Percentiles rank a stretch among this genome's conserved stretches.
phyloP scores from a whole-genome alignment of 2,329 filamentous ascomycete genomes.

The Alternaria rosae region DNA sequence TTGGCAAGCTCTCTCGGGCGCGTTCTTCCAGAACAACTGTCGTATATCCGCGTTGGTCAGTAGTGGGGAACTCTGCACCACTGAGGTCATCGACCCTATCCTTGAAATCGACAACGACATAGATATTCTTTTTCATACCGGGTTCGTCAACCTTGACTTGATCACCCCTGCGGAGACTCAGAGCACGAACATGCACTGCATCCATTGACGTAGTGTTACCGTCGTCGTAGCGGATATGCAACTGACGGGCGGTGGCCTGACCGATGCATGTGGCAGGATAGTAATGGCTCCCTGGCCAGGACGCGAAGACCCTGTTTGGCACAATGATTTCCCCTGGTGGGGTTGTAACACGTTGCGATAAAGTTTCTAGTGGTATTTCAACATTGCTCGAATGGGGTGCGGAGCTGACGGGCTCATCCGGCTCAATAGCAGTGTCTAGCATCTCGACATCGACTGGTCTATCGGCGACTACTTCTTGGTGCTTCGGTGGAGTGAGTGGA shows the following conservation, averaged over 20 bases:
- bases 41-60: slow-evolving; percentile 53
- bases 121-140: slow-evolving; percentile 55
- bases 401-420: slow-evolving; percentile 31
- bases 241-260: slow-evolving; percentile 51
- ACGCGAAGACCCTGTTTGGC: slow-evolving; percentile 64
- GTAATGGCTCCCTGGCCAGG: slow-evolving; percentile 65
- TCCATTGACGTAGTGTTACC: slow-evolving; percentile 54
- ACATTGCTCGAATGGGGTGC: slow-evolving; percentile 17
- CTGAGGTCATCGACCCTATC: slow-evolving; percentile 39
- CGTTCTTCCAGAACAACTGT: slow-evolving; percentile 53
- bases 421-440: slow-evolving; percentile 23
- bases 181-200: slow-evolving; percentile 46
- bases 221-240: slow-evolving; percentile 59
- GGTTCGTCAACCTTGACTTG: slow-evolving; percentile 56
- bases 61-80: slow-evolving; percentile 43
- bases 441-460: slow-evolving; percentile 27
- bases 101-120: slow-evolving; percentile 55
- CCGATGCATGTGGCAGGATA: slow-evolving; percentile 68
- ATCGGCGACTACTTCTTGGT: neutral
- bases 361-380: slow-evolving; percentile 5
- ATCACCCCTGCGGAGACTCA: slow-evolving; percentile 56
- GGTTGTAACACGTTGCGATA: slow-evolving; percentile 19
- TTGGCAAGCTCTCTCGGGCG: slow-evolving; percentile 48
- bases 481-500: slow-evolving; percentile 21
- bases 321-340: slow-evolving; percentile 43